A percentile compares a stretch with the other conserved stretches of the same genome.
phyloP scores from a whole-genome alignment of 2,329 filamentous ascomycete species.

The Colletotrichum lini region DNA sequence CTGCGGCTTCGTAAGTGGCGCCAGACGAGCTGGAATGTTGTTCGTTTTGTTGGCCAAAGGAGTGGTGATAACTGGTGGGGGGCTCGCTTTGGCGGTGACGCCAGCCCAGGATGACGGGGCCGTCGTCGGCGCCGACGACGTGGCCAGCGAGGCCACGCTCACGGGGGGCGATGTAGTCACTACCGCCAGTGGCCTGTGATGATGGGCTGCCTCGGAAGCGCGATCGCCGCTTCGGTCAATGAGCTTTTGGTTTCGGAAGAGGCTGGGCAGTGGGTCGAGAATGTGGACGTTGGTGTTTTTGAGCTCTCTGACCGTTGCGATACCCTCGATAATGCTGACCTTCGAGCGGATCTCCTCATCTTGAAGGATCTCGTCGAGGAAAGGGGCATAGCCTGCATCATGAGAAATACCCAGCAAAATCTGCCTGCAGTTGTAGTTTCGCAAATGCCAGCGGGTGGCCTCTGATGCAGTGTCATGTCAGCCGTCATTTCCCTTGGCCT shows the following conservation, averaged over 20 bases:
- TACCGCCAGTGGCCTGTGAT: conserved; percentile 36
- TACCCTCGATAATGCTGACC: conserved; percentile 69
- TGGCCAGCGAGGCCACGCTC: conserved; percentile 45
- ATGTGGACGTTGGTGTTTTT: conserved; percentile 61
- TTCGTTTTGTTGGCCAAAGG: conserved; percentile 55
- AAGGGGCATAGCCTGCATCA: conserved; percentile 72
- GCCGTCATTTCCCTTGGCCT: not conserved
- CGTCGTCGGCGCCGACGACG: conserved; percentile 43
- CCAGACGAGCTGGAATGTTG: conserved; percentile 38
- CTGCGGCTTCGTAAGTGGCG: conserved; percentile 43
- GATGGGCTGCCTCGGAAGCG: conserved; percentile 29
- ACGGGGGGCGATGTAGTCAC: conserved; percentile 46
- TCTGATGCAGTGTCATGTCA: conserved; percentile 53
- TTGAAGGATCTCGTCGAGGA: conserved; percentile 68
- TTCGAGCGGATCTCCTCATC: conserved; percentile 59
- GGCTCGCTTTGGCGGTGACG: conserved; percentile 57
- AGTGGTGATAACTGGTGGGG: conserved; percentile 60
- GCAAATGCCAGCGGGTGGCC: conserved; percentile 68
- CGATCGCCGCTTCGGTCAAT: conserved; percentile 52
- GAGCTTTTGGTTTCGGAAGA: conserved; percentile 71
- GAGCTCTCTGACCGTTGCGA: conserved; percentile 66
- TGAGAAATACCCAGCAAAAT: conserved; percentile 74
- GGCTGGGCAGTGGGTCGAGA: conserved; percentile 59
- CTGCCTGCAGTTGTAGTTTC: conserved; percentile 73
- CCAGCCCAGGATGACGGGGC: conserved; percentile 56